Conservation (phyloP, 1,284 basidiomycete genomes). For the Boletus semigastroideus region DNA sequence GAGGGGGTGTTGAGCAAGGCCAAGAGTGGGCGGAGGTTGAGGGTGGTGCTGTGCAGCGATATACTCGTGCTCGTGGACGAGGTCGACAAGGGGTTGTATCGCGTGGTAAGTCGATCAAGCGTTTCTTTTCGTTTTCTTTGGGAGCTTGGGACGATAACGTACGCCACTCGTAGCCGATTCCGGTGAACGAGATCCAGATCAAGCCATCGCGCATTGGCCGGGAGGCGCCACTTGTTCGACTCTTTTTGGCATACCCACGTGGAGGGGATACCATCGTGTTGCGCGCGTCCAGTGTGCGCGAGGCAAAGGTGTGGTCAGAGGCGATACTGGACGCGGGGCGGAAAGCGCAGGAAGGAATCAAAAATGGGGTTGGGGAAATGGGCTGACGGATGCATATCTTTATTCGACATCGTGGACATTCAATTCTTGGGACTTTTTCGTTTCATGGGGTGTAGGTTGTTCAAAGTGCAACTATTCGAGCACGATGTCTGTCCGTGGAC, state of each 20-base stretch:
- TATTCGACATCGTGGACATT: neutral
- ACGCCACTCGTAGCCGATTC: conserved; percentile 53
- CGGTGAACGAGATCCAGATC: conserved; percentile 64
- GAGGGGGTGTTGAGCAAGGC: conserved; percentile 80
- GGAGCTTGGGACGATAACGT: too few relatives aligned
- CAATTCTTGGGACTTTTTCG: neutral
- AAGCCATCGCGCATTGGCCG: conserved; percentile 48
- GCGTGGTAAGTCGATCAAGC: conserved; percentile 59
- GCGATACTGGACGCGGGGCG: conserved; percentile 44
- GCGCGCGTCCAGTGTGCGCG: conserved; percentile 58
- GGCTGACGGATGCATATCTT: conserved; percentile 9
- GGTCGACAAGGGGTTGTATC: conserved; percentile 65
- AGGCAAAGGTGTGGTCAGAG: conserved; percentile 65
- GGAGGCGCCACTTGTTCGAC: conserved; percentile 66
- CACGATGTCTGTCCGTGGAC: neutral
- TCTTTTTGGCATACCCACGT: conserved; percentile 66
- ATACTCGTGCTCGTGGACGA: conserved; percentile 79
- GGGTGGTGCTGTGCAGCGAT: conserved; percentile 78
- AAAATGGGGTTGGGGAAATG: neutral
- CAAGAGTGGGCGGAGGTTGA: conserved; percentile 80
- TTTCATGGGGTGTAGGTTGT: neutral
- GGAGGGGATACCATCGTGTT: conserved; percentile 73
- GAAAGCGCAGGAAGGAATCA: conserved; percentile 37
- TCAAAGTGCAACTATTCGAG: neutral
- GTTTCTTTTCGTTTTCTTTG: too few relatives aligned